Evolutionary conservation across 176 grass and related monocot species (phyloP).

Genomic region (Phoenix roebelenii): DNA sequence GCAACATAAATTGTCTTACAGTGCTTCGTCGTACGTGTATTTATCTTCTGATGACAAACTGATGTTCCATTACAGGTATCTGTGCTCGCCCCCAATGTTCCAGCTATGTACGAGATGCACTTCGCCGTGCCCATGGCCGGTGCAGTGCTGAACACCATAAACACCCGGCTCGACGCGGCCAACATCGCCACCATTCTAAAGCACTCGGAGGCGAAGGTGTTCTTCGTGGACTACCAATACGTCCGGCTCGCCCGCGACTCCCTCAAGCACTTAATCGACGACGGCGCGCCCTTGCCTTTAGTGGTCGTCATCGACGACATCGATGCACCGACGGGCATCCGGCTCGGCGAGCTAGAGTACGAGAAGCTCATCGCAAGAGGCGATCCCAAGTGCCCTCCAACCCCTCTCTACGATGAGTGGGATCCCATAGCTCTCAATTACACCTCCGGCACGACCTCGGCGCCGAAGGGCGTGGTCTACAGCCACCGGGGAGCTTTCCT

Average conservation of each 20-base stretch:
- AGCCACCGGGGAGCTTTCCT: constrained; percentile 67
- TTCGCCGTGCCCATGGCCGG: constrained; percentile 73
- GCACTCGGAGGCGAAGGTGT: constrained; percentile 46
- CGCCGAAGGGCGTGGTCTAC: constrained; percentile 61
- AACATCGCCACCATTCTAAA: constrained; percentile 47
- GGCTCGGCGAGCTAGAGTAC: constrained; percentile 56
- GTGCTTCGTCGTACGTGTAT: too few relatives aligned
- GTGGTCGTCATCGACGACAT: constrained; percentile 47
- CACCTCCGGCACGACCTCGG: constrained; percentile 63
- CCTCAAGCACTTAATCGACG: constrained; percentile 15
- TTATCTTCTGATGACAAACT: too few relatives aligned
- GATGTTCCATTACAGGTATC: constrained; percentile 21
- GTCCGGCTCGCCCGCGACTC: constrained; percentile 48
- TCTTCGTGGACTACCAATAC: constrained; percentile 52
- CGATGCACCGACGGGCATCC: constrained; percentile 29
- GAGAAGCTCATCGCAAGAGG: constrained; percentile 27
- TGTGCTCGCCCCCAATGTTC: constrained; percentile 55
- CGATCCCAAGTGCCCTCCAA: constrained; percentile 5
- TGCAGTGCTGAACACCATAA: constrained; percentile 65
- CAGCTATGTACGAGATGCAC: constrained; percentile 75
- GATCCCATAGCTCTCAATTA: constrained; percentile 54
- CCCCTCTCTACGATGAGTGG: constrained; percentile 36
- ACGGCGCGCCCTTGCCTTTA: constrained; percentile 25
- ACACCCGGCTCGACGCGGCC: constrained; percentile 61
- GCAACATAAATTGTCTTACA: too few relatives aligned